Base-by-base conservation (phyloP, 305 asterid genomes). In the Rubia tinctorum region DNA sequence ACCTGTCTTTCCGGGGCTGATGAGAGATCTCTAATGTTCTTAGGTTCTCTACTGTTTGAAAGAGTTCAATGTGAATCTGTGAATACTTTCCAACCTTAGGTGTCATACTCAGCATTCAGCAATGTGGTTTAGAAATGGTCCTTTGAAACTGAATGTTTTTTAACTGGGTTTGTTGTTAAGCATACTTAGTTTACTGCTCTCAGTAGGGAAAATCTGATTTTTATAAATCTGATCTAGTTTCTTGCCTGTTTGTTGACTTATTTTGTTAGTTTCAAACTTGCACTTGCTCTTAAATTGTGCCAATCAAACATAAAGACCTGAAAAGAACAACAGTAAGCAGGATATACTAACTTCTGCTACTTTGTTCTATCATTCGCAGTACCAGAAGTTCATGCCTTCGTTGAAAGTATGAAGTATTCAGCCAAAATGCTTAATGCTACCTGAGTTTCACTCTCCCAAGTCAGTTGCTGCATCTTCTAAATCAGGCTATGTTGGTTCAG, bases 361-460 rank as follows among this genome's bases (percentile, higher is more conserved):
- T 3, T 37, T 76, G 30, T 37, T 17, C 59, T 27, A 13, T 56
- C 30, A 23, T 65, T 17, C 72, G 78, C 88, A 91, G 97, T 91
- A 88, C 82, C 84, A 86, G 94, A 89, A 88, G 22, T 56, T 86
- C 81, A 83, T 83, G 75, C 95, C 96, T 65, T 81, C 91, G 45
- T 73, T 78, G 82, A 85, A 85, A 78, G 75, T 64, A 55, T 66
- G 80, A 34, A 34, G 39, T 34, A 34, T 82, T 71, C 88, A 78
- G 77, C 83, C 79, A 40, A 82, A 80, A 82, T 77, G 69, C 71
- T 75, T 84, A 40, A 45, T 68, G 58, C 77, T 78, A 27, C 72
- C 82, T 74, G 83, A 79, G 71, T 66, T 66, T 71, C 81, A 58
- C 58, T 72, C 69, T 75, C 72, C 88, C 44, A 80, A 69, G 71